Percentiles rank a stretch among this genome's conserved stretches.
Evolutionary conservation across 441 rosid species (phyloP).

Genomic region (Erodium chrysanthum): DNA sequence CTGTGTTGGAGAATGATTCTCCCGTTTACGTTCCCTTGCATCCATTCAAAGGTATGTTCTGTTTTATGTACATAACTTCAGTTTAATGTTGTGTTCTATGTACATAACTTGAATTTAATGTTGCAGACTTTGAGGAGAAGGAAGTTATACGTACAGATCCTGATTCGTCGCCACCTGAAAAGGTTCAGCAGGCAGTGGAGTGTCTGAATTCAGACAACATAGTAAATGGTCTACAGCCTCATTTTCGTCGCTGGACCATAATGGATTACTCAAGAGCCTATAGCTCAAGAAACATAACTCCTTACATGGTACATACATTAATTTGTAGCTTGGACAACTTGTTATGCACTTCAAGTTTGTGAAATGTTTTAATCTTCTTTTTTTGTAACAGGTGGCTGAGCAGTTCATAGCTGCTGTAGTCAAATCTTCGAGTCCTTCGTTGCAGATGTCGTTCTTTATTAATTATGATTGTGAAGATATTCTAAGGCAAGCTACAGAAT

Average conservation of each 20-base stretch:
- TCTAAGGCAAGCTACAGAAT: conserved; percentile 45
- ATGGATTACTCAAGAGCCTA: conserved; percentile 49
- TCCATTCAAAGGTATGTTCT: too few relatives aligned
- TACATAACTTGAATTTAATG: neutral
- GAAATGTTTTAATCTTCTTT: neutral
- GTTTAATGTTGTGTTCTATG: neutral
- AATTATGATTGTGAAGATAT: conserved; percentile 37
- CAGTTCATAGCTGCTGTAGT: conserved; percentile 35
- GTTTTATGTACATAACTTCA: neutral
- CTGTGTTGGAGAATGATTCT: too few relatives aligned
- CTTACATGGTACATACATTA: conserved; percentile 25
- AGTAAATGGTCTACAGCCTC: conserved; percentile 9
- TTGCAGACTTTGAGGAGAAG: conserved; percentile 34
- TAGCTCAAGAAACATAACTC: conserved; percentile 36
- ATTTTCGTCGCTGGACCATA: conserved; percentile 41
- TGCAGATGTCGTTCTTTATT: conserved; percentile 57
- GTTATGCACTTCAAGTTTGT: neutral
- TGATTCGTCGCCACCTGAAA: conserved; percentile 27
- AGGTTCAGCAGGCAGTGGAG: conserved; percentile 37
- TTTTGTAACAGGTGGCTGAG: conserved; percentile 40
- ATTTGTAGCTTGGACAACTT: neutral
- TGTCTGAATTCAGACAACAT: conserved; percentile 23
- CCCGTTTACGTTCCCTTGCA: too few relatives aligned
- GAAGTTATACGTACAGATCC: conserved; percentile 30
- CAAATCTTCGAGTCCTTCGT: conserved; percentile 32